Base-by-base conservation (phyloP, 202 grass and related monocot genomes). In the Musa balbisiana region DNA sequence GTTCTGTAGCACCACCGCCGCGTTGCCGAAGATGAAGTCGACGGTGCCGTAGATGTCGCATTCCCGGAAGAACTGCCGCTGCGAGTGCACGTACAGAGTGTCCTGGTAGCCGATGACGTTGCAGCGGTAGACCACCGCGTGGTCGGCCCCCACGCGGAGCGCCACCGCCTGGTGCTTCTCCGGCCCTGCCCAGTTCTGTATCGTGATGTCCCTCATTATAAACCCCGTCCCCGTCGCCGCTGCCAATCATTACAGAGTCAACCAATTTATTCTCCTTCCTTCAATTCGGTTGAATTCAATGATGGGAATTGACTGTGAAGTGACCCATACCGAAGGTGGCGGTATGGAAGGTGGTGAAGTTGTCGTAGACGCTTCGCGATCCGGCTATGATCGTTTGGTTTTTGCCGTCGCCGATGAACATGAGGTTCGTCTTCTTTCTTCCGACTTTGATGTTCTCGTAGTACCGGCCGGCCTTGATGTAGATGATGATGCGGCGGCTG, bases 21-120 rank as follows among this genome's bases (percentile, higher is more conserved):
- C 84, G 77, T 90, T 90, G 65, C 88, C 88, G 77, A 90, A 90
- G 78, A 90, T 74, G 82, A 90, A 84, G 79, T 87, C 88, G 11
- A 90, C 79, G 6, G 88, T 90, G 71, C 88, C 88, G 67, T 84
- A 86, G 71, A 90, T 81, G 72, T 87, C 84, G 55, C 88, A 90
- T 21, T 90, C 88, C 27, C 88, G 84, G 82, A 82, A 87, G 82
- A 90, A 90, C 71, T 90, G 84, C 58, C 88, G 73, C 73, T 84
- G 88, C 43, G 88, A 86, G 79, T 90, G 88, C 64, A 82, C 84
- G 53, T 87, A 87, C 11, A 90, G 79, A 55, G 83, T 86, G 83
- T 91, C 89, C 82, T 88, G 85, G 75, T 86, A 83, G 0, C 83
- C 89, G 13, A 64, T 13, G n/a, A 88, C 70, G 66, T 62, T 79